Evolutionary conservation across 2,329 filamentous ascomycete genomes (phyloP).

Genomic region (Gliomastix tumulicola): DNA sequence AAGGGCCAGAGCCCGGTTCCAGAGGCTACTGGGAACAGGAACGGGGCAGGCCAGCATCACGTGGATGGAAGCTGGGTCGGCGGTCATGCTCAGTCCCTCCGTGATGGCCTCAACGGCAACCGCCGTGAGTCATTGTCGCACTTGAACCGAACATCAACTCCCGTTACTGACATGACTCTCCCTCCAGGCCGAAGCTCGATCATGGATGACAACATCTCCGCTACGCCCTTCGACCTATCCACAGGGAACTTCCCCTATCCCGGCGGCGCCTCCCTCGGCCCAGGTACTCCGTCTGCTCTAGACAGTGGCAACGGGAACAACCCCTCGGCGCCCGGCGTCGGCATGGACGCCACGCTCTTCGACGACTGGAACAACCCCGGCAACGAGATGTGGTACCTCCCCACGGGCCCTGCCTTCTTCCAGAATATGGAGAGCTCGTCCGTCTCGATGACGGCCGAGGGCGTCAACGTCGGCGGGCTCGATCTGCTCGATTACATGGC

Average conservation of each 20-base stretch:
- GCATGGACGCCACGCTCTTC: slow-evolving; percentile 34
- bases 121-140: slow-evolving; percentile 11
- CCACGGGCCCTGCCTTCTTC: slow-evolving; percentile 56
- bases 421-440: slow-evolving; percentile 55
- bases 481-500: slow-evolving; percentile 64
- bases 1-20: slow-evolving; percentile 33
- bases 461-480: slow-evolving; percentile 59
- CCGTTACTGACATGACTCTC: slow-evolving; percentile 16
- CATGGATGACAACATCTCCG: slow-evolving; percentile 51
- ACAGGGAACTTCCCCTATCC: slow-evolving; percentile 48
- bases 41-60: slow-evolving; percentile 16
- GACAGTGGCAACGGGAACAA: slow-evolving; percentile 17
- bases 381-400: slow-evolving; percentile 62
- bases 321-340: slow-evolving; percentile 6
- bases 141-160: not conserved
- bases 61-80: slow-evolving; percentile 24
- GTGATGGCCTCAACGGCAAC: slow-evolving; percentile 30
- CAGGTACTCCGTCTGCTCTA: slow-evolving; percentile 39
- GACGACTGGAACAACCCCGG: slow-evolving; percentile 49
- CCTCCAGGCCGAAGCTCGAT: no score
- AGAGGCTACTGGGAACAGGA: no score
- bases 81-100: slow-evolving; percentile 28
- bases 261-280: slow-evolving; percentile 39
- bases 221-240: slow-evolving; percentile 54
- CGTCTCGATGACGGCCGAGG: slow-evolving; percentile 61